Base-by-base conservation (phyloP, 2,329 filamentous ascomycete species). In the Microcyclosporella mali region DNA sequence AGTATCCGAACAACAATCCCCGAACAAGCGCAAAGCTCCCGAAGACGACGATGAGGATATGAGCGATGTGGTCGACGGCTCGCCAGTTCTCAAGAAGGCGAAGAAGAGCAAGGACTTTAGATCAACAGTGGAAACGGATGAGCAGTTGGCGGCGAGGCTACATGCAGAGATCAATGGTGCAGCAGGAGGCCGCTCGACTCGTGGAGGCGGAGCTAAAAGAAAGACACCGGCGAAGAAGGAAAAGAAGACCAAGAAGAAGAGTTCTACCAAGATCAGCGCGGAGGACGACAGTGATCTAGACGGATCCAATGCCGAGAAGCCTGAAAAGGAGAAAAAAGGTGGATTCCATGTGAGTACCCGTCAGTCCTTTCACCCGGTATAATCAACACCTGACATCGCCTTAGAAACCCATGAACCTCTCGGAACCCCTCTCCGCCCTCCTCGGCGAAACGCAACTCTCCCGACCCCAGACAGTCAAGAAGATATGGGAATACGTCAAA, bases 401-500 rank as follows among this genome's bases (percentile, higher is more conserved):
- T 11, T 43, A 70, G 72, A 89, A 89, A 69, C 83, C 83, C 1
- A 86, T 89, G 65, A 78, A 78, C 46, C 77, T 92, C 36, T 88
- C 84, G 54, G 71, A 74, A 39, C 76, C 82, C 10, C 74, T 92
- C 16, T 75, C 82, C 1, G 80, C 81, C 45, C 70, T 92, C 15
- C 77, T 84, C 43, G 84, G 84, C 35, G 82, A 85, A 59, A 70
- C 77, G 3, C 60, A 95, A 81, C 78, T 98, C 16, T 94, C 92
- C 12, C 84, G 92, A 31, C 90, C 92, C 0, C 88, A 97, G 65
- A 90, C 90, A 0, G 92, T 98, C 57, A 97, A 97, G 72, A 85
- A 85, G 63, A 82, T 98, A 41, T 98, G 92, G 92, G 82, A 84
- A 48, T 88, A 98, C 61, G 94, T 98, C 69, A 94, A 94, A 59